Conservation (phyloP, 257 asterid genomes). For the Verbena officinalis region DNA sequence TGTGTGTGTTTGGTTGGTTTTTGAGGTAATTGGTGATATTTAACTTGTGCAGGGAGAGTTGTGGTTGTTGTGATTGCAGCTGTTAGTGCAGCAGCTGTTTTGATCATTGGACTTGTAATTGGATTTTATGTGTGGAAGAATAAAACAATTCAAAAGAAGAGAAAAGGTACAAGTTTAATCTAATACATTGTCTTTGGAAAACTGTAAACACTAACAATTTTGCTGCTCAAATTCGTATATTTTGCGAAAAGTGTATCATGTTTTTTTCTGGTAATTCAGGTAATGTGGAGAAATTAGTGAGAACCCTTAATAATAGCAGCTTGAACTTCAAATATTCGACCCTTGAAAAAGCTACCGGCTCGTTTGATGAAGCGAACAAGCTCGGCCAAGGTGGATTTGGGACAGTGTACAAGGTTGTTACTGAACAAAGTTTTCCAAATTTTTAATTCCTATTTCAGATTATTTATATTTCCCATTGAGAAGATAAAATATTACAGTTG, state of each 20-base stretch:
- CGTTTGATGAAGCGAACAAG: conserved; percentile 80
- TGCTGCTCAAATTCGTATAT: too few species aligned
- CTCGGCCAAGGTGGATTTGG: conserved; percentile 98
- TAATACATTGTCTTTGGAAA: not conserved
- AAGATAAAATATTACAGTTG: too few species aligned
- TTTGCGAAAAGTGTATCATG: too few species aligned
- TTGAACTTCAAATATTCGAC: conserved; percentile 89
- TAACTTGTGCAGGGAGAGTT: conserved; percentile 49
- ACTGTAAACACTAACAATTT: too few species aligned
- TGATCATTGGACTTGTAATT: conserved; percentile 47
- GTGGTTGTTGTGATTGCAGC: conserved; percentile 49
- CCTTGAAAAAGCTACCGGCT: conserved; percentile 85
- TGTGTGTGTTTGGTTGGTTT: not conserved
- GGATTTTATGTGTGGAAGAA: conserved; percentile 60
- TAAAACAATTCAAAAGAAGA: conserved; percentile 59
- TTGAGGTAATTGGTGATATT: conserved; percentile 6
- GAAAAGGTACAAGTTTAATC: conserved; percentile 56
- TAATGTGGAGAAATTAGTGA: conserved; percentile 60
- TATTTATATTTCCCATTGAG: too few species aligned
- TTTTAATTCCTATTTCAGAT: not conserved
- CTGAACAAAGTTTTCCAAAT: not conserved
- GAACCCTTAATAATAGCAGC: conserved; percentile 81
- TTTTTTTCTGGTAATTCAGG: conserved; percentile 40
- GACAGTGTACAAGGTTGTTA: conserved; percentile 78
- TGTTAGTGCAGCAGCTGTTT: conserved; percentile 56